Conservation (phyloP, 2,329 filamentous ascomycete species). For the Monosporascus sp. region DNA sequence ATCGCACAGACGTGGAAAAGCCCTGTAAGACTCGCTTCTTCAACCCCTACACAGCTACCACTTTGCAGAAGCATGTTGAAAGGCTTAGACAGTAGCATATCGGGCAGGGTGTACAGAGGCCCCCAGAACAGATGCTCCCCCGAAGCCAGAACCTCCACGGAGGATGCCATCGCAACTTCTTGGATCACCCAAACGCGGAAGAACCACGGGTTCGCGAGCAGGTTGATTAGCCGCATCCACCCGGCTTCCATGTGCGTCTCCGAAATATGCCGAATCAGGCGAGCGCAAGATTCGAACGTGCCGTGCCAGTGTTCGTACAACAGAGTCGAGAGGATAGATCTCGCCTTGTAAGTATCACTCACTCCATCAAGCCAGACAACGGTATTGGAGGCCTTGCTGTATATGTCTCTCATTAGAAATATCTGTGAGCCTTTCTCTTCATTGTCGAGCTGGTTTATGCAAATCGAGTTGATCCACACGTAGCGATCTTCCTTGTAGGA, state of each 20-base stretch:
- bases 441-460: slow-evolving; percentile 9
- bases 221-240: neutral
- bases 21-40: neutral
- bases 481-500: neutral
- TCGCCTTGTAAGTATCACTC: neutral
- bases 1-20: neutral
- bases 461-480: slow-evolving; percentile 9
- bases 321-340: neutral
- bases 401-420: slow-evolving; percentile 9
- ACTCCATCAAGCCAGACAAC: neutral
- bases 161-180: slow-evolving; percentile 9
- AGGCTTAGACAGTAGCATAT: neutral
- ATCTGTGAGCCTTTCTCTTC: slow-evolving; percentile 6
- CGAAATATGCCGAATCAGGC: neutral
- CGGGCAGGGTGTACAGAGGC: neutral
- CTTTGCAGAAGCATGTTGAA: neutral
- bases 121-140: neutral
- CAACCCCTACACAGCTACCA: neutral
- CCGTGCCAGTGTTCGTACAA: neutral
- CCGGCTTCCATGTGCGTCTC: neutral
- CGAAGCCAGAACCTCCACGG: neutral
- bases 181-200: slow-evolving; percentile 7
- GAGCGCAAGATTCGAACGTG: neutral
- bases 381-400: slow-evolving; percentile 1
- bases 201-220: slow-evolving; percentile 5